A percentile compares a stretch with the other conserved stretches of the same genome.
Conservation (phyloP, 345 rosid genomes). For the Linum tenue region DNA sequence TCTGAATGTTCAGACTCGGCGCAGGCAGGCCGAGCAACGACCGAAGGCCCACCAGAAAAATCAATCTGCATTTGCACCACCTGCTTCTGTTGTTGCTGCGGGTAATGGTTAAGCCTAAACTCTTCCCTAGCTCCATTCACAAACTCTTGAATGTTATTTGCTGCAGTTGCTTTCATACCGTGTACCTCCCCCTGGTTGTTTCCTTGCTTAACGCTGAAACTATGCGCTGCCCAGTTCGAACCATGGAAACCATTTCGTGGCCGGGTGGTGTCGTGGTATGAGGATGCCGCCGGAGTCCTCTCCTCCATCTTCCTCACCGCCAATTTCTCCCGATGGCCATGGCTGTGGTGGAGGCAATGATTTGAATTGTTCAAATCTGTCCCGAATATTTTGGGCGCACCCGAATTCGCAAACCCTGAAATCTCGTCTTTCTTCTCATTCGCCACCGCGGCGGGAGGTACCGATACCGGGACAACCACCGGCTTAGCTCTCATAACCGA, state of each 20-base stretch:
- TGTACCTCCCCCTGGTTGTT: constrained; percentile 27
- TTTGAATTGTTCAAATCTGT: constrained; percentile 44
- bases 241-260: constrained; percentile 40
- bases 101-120: constrained; percentile 34
- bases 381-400: constrained; percentile 60
- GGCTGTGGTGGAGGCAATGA: constrained; percentile 21
- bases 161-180: constrained; percentile 27
- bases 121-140: constrained; percentile 41
- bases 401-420: constrained; percentile 29
- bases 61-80: constrained; percentile 63
- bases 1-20: constrained; percentile 64
- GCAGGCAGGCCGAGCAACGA: constrained; percentile 28
- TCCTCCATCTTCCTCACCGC: constrained; percentile 79
- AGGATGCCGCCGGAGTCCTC: constrained; percentile 38
- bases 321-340: constrained; percentile 71
- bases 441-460: constrained; percentile 16
- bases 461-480: background rate
- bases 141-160: constrained; percentile 38
- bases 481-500: constrained; percentile 31
- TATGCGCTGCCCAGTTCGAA: constrained; percentile 43
- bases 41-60: constrained; percentile 53
- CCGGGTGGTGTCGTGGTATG: constrained; percentile 32
- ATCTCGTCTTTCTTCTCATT: constrained; percentile 41
- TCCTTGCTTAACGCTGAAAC: constrained; percentile 37
- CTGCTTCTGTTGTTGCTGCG: constrained; percentile 39